Base-by-base conservation (phyloP, 73 alveolate genomes). In the Paramecium primaurelia region DNA sequence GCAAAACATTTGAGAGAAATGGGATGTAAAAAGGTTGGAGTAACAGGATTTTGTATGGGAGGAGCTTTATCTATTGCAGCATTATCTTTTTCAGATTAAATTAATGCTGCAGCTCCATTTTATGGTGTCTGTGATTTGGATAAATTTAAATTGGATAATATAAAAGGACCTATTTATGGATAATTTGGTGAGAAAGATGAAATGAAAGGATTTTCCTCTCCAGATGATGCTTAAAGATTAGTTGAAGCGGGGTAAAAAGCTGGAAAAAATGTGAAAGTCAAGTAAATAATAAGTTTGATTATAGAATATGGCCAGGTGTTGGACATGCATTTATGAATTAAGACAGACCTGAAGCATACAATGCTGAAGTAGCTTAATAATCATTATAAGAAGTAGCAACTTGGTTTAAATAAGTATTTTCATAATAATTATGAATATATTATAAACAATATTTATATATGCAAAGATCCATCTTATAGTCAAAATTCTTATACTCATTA, bases 11-110 rank as follows among this genome's bases (percentile, higher is more conserved):
- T 86, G 30, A 49, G 71, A 54, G 34, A 26, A 45, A 28, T 44
- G 28, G 94, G 94, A 42, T 90, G 92, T 26, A 58, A 45, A 12
- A 90, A 90, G 22, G 92, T 90, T 3, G 94, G 92, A 25, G 86
- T 90, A 20, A 22, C 51, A 14, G 94, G 94, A 12, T 90, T 90
- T 44, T 90, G 94, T 37, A 69, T 90, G 91, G 94, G 94, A 4
- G 94, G 94, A 34, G 94, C 94, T 32, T 88, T 90, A 51, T n/a
- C 88, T 0, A 64, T 90, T 28, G 94, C 94, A 2, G 92, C 94
- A 28, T 22, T 90, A 32, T 32, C 93, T 16, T 71, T 42, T 28
- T 45, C 68, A 12, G 86, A 80, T 16, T n/a, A 28, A 40, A 64
- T 90, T 25, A 37, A 64, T 34, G 94, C 92, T 11, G 86, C 92